These are phyloP conservation scores for Pontederia crassipes DNA, from an alignment of 176 grass and related monocot species.

Conservation along the genomic window DNA sequence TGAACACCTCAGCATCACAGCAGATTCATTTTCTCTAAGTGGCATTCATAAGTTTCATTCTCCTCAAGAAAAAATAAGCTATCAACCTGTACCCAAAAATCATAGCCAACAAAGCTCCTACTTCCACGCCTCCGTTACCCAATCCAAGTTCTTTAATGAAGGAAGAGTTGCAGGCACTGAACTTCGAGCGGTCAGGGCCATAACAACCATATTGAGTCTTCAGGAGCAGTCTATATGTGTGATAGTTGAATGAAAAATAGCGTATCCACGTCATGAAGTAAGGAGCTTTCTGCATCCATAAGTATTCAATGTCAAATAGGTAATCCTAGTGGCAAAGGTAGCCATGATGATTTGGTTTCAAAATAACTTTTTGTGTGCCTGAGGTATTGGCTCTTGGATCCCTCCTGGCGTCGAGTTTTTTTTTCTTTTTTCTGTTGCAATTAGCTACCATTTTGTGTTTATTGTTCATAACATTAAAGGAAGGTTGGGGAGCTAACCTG, in stretches of 20 bases:
- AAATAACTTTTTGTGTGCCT: neutral
- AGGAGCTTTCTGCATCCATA: conserved; percentile 9
- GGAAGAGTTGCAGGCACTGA: neutral
- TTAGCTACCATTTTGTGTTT: neutral
- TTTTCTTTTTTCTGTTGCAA: neutral
- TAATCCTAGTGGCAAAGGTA: neutral
- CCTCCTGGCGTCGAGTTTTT: neutral
- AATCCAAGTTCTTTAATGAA: conserved; percentile 10
- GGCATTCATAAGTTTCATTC: neutral
- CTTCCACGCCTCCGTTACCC: conserved; percentile 3
- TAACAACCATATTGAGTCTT: neutral
- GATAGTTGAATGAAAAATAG: conserved; percentile 12
- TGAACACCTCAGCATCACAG: no score
- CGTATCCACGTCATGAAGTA: conserved; percentile 13
- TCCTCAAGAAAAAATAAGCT: conserved; percentile 11
- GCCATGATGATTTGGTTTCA: neutral
- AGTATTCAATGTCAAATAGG: neutral
- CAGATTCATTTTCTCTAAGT: no score
- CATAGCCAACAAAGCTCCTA: conserved; percentile 10
- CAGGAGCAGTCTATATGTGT: conserved; percentile 8
- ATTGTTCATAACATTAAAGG: neutral
- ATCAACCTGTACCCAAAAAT: conserved; percentile 10
- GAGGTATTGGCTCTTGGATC: neutral
- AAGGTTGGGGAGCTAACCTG: conserved; percentile 30
- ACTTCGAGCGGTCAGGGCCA: no score